Conservation (phyloP, 805 yeast species). For the Yarrowia keelungensis region DNA sequence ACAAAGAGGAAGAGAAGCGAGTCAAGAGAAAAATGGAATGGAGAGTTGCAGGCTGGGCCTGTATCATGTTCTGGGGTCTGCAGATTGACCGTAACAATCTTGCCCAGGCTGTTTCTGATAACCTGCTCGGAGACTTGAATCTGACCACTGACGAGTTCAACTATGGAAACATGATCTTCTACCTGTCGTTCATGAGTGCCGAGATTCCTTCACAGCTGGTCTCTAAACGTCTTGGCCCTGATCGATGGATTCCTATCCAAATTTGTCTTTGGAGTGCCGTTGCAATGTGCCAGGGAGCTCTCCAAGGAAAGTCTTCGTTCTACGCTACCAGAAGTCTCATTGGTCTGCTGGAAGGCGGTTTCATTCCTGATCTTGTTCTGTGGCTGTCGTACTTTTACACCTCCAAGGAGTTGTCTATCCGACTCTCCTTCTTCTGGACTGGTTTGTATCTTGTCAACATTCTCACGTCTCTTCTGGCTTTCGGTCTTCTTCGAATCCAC, state of each 20-base stretch:
- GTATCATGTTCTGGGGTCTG: slow-evolving; percentile 63
- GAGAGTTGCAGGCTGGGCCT: slow-evolving; percentile 64
- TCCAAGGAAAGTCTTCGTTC: slow-evolving; percentile 55
- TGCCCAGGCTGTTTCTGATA: slow-evolving; percentile 64
- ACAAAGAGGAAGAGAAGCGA: slow-evolving; percentile 57
- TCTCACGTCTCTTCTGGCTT: slow-evolving; percentile 58
- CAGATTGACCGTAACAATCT: slow-evolving; percentile 66
- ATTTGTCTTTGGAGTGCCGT: slow-evolving; percentile 64
- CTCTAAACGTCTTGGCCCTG: slow-evolving; percentile 69
- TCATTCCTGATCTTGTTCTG: slow-evolving; percentile 66
- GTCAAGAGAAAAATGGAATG: slow-evolving; percentile 61
- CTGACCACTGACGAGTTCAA: slow-evolving; percentile 65
- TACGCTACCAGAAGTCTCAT: slow-evolving; percentile 58
- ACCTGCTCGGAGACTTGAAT: slow-evolving; percentile 58
- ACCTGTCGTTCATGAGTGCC: slow-evolving; percentile 62
- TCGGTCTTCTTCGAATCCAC: slow-evolving; percentile 65
- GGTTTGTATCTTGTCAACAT: slow-evolving; percentile 59
- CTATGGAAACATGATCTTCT: slow-evolving; percentile 63
- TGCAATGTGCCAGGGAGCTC: slow-evolving; percentile 59
- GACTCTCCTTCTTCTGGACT: slow-evolving; percentile 67
- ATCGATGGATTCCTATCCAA: slow-evolving; percentile 68
- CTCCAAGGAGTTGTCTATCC: slow-evolving; percentile 60
- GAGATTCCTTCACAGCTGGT: slow-evolving; percentile 74
- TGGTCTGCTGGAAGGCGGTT: slow-evolving; percentile 70
- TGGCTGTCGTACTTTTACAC: slow-evolving; percentile 75